Evolutionary conservation across 345 rosid species (phyloP).

Genomic region (Corchorus capsularis): DNA sequence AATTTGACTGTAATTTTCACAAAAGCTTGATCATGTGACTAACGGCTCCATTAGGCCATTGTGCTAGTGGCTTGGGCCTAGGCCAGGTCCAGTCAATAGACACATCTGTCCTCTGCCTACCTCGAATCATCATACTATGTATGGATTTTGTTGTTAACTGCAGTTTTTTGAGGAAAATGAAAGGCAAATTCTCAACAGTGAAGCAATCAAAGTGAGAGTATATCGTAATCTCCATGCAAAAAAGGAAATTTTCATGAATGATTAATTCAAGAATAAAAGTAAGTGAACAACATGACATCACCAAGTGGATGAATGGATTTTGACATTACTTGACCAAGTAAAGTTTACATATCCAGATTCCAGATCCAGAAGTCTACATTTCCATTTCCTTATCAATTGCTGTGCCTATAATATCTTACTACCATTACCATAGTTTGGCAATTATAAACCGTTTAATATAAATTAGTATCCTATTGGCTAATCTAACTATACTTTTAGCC

Average conservation of each 20-base stretch:
- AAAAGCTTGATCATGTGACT: too few relatives aligned
- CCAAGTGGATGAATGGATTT: background rate
- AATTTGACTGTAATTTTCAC: too few relatives aligned
- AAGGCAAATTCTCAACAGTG: too few relatives aligned
- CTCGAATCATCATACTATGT: too few relatives aligned
- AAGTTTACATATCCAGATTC: background rate
- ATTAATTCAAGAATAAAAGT: background rate
- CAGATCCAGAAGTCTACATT: background rate
- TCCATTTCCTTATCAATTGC: background rate
- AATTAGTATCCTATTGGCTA: background rate
- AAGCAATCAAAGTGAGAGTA: background rate
- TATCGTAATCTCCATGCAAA: background rate
- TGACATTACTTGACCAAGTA: background rate
- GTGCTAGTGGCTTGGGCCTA: too few relatives aligned
- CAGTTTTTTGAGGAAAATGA: too few relatives aligned
- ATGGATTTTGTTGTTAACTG: too few relatives aligned
- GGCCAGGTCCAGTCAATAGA: too few relatives aligned
- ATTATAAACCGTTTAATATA: background rate
- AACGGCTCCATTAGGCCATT: too few relatives aligned
- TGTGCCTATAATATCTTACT: background rate
- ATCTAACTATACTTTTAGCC: constrained; percentile 9
- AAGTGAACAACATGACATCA: background rate
- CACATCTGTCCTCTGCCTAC: too few relatives aligned
- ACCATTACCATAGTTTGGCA: background rate
- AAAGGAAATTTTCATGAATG: background rate